phyloP scores from a whole-genome alignment of 129 eudicot genomes.

The Rutidosis leptorrhynchoides region DNA sequence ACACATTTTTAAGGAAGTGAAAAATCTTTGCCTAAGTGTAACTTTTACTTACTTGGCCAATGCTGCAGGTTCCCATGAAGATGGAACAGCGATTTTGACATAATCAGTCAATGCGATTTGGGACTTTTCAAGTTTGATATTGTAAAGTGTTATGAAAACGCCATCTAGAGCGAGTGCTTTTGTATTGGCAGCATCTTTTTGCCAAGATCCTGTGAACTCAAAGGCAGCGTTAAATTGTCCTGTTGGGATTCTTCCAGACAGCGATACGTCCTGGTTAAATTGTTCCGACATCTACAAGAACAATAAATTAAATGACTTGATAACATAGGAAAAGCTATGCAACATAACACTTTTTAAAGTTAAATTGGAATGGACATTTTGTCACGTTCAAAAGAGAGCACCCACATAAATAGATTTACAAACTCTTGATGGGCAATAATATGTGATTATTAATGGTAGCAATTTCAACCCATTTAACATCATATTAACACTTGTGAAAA shows the following conservation, averaged over 20 bases:
- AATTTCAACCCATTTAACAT: background rate
- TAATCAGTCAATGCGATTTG: constrained; percentile 53
- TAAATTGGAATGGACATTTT: background rate
- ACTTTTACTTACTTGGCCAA: constrained; percentile 54
- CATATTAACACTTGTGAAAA: too few species aligned
- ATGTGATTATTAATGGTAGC: background rate
- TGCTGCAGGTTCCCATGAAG: constrained; percentile 76
- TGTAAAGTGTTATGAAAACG: constrained; percentile 55
- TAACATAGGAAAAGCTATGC: background rate
- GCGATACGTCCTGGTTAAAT: constrained; percentile 62
- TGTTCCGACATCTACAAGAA: constrained; percentile 63
- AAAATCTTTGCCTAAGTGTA: background rate
- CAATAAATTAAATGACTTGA: constrained; percentile 15
- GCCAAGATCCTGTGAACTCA: constrained; percentile 66
- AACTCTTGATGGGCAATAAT: background rate
- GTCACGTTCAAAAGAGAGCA: background rate
- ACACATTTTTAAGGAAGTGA: background rate
- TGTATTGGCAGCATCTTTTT: constrained; percentile 67
- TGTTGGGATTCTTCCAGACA: constrained; percentile 67
- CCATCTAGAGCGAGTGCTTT: constrained; percentile 69
- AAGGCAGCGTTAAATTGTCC: constrained; percentile 78
- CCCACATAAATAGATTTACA: background rate
- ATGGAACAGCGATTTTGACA: constrained; percentile 65
- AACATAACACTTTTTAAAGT: background rate
- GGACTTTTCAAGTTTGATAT: constrained; percentile 60